Evolutionary conservation across 2,329 filamentous ascomycete species (phyloP).

Genomic region (Arthrocladium fulminans): DNA sequence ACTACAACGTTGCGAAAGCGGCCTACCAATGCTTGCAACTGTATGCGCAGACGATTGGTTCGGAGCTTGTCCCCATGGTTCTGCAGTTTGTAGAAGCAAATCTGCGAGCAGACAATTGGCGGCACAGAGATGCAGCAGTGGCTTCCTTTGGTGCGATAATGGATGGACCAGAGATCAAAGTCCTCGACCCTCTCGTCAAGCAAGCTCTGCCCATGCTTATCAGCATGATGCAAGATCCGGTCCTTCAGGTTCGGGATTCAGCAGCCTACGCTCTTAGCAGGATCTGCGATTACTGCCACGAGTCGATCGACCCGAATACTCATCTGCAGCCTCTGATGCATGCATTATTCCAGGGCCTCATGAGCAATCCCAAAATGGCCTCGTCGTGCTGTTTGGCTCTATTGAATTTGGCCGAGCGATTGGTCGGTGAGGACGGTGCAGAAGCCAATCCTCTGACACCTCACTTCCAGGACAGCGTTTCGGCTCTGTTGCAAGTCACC

Average conservation of each 20-base stretch:
- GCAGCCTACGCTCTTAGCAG: conserved; percentile 92
- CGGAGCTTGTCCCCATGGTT: conserved; percentile 74
- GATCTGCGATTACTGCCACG: conserved; percentile 87
- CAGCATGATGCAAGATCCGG: conserved; percentile 80
- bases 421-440: conserved; percentile 75
- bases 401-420: conserved; percentile 96
- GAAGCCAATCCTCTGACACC: conserved; percentile 72
- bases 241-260: conserved; percentile 87
- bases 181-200: conserved; percentile 88
- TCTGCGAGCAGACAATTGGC: conserved; percentile 86
- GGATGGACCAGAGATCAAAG: conserved; percentile 91
- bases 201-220: conserved; percentile 89
- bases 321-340: conserved; percentile 80
- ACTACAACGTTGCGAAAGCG: conserved; percentile 92
- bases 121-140: conserved; percentile 86
- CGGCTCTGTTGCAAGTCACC: conserved; percentile 75
- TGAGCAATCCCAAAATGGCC: conserved; percentile 92
- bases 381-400: conserved; percentile 97
- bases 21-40: conserved; percentile 95
- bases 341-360: conserved; percentile 80
- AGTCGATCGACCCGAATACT: conserved; percentile 74
- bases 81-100: conserved; percentile 87
- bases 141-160: conserved; percentile 97
- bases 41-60: conserved; percentile 84
- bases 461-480: conserved; percentile 88